Conservation (phyloP, 2,329 filamentous ascomycete species). For the Pseudogymnoascus sp. region DNA sequence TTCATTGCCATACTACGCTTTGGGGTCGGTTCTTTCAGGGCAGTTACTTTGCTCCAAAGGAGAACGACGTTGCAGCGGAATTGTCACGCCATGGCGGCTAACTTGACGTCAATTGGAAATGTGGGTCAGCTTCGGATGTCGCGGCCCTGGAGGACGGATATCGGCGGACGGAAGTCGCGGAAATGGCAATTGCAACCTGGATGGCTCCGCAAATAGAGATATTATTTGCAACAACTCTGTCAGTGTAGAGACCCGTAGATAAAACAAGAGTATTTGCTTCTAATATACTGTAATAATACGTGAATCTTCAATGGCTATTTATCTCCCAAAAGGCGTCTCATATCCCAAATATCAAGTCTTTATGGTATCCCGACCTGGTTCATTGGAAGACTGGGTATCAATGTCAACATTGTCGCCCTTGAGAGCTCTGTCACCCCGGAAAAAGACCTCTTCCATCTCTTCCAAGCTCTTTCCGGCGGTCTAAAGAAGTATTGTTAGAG, state of each 20-base stretch:
- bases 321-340: not conserved
- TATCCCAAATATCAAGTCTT: not conserved
- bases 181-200: not conserved
- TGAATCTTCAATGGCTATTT: not conserved
- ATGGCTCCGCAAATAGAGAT: not conserved
- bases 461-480: not conserved
- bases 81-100: not conserved
- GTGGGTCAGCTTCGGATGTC: not conserved
- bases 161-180: not conserved
- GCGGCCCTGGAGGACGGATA: not conserved
- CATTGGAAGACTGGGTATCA: slow-evolving; percentile 38
- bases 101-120: not conserved
- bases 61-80: not conserved
- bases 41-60: not conserved
- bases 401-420: slow-evolving; percentile 88
- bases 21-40: not conserved
- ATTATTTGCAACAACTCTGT: not conserved
- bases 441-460: not conserved
- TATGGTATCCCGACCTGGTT: not conserved
- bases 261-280: not conserved
- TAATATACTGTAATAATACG: not conserved
- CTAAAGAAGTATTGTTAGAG: not conserved
- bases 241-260: not conserved
- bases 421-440: slow-evolving; percentile 65
- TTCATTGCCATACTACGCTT: not conserved